These are phyloP conservation scores for Ehretia macrophylla DNA, from an alignment of 257 asterid species.

Conservation along the genomic window DNA sequence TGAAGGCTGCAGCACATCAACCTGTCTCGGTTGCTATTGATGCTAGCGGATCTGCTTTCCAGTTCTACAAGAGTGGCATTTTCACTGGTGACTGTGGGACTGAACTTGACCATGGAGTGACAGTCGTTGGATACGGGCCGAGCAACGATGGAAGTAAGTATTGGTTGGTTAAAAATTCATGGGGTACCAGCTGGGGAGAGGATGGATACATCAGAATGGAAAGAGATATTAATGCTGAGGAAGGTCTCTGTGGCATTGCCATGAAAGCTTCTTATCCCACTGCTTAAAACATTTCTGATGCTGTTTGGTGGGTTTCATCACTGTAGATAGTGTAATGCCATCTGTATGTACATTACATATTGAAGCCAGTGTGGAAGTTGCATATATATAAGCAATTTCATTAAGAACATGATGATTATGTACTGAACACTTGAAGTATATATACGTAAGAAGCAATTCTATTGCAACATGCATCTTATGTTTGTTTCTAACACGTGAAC, in stretches of 20 bases:
- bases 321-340: too few species aligned
- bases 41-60: conserved; percentile 29
- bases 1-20: conserved; percentile 29
- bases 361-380: too few species aligned
- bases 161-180: conserved; percentile 40
- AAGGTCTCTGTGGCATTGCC: conserved; percentile 41
- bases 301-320: too few species aligned
- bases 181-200: conserved; percentile 41
- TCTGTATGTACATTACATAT: too few species aligned
- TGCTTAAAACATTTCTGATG: conserved; percentile 7
- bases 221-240: conserved; percentile 25
- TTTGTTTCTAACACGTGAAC: too few species aligned
- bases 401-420: too few species aligned
- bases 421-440: too few species aligned
- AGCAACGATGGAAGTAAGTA: conserved; percentile 22
- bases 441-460: too few species aligned
- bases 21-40: conserved; percentile 36
- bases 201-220: conserved; percentile 33
- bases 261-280: conserved; percentile 42
- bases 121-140: conserved; percentile 34
- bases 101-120: conserved; percentile 32
- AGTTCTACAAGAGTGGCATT: conserved; percentile 32
- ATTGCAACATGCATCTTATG: too few species aligned
- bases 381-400: too few species aligned
- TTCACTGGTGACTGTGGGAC: conserved; percentile 41